phyloP scores from a whole-genome alignment of 345 rosid species.

The Arabidopsis suecica region DNA sequence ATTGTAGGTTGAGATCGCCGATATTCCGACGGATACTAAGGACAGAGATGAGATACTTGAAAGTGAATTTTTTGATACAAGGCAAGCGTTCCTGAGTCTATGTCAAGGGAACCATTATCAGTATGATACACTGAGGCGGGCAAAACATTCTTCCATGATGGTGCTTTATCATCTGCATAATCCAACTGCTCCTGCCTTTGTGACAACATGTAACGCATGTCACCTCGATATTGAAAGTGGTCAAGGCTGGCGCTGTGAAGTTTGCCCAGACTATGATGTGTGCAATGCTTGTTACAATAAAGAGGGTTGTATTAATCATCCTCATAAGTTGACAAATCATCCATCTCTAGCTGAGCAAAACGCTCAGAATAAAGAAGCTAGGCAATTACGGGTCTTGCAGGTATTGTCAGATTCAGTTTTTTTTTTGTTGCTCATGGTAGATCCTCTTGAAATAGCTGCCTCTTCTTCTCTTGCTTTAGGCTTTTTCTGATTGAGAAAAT shows the following conservation, averaged over 20 bases:
- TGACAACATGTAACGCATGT: conserved; percentile 83
- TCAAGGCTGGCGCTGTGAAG: conserved; percentile 99
- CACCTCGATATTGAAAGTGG: conserved; percentile 93
- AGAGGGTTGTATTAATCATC: conserved; percentile 85
- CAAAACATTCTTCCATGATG: conserved; percentile 99
- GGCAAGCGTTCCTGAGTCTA: conserved; percentile 97
- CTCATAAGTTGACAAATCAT: conserved; percentile 93
- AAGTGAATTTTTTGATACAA: conserved; percentile 95
- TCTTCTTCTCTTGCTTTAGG: conserved; percentile 15
- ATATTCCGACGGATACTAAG: conserved; percentile 78
- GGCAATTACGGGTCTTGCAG: conserved; percentile 86
- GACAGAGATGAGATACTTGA: conserved; percentile 98
- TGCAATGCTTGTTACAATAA: conserved; percentile 86
- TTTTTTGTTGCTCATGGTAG: neutral
- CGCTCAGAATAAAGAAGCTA: conserved; percentile 97
- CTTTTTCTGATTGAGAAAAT: conserved; percentile 20
- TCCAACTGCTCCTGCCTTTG: conserved; percentile 99
- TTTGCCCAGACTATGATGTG: conserved; percentile 94
- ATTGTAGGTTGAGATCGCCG: conserved; percentile 70
- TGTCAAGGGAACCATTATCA: conserved; percentile 99
- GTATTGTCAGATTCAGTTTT: conserved; percentile 43
- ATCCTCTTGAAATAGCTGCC: neutral
- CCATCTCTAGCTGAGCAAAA: conserved; percentile 88
- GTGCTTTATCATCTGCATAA: conserved; percentile 98
- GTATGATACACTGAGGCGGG: conserved; percentile 96